Evolutionary conservation across 2,329 filamentous ascomycete species (phyloP), one percentile per base, ranked within the genome.

Genomic region (Fusarium acutatum): DNA sequence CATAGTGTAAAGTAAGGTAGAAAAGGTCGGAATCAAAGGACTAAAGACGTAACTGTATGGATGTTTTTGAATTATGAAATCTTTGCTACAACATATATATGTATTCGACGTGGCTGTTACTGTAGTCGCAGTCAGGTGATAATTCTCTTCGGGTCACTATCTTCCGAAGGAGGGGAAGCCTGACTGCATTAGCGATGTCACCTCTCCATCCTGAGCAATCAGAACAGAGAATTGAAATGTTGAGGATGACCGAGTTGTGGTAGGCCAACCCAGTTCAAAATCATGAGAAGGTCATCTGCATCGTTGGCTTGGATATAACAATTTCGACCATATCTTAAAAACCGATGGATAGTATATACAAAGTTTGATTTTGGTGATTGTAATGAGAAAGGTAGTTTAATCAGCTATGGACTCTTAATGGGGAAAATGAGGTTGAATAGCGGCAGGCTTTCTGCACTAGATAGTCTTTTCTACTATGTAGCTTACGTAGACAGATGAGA

Each of bases 81-180:
- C 13, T 35, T n/a, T n/a, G 15, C 28, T 8, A n/a, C 32, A 17
- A 28, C 41, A 35, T 24, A 52, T 35, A 26, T 13, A 22, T 18
- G 7, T 20, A n/a, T 53, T 28, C 20, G 20, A 38, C 30, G 11
- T 5, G 11, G 15, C 20, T 26, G 11, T 26, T 24, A 28, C 30
- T 49, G 18, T 20, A n/a, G 6, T 18, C 20, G 26, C 15, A 28
- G 44, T 71, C 62, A 68, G 63, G 47, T 71, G 67, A 59, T 41
- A 22, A 20, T 44, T 46, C 32, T 58, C 41, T 28, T 70, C 65
- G 70, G 70, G 50, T 30, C 34, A 58, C 50, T 40, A 30, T 70
- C 41, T 15, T 37, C 70, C 70, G 60, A 71, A 9, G 40, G 69
- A 73, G 60, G 65, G 67, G 67, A 54, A 69, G 49, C 47, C 34